Percentiles rank a stretch among this genome's conserved stretches.
These are phyloP conservation scores for Neurospora intermedia DNA, from an alignment of 495 filamentous ascomycete genomes.

Conservation along the genomic window DNA sequence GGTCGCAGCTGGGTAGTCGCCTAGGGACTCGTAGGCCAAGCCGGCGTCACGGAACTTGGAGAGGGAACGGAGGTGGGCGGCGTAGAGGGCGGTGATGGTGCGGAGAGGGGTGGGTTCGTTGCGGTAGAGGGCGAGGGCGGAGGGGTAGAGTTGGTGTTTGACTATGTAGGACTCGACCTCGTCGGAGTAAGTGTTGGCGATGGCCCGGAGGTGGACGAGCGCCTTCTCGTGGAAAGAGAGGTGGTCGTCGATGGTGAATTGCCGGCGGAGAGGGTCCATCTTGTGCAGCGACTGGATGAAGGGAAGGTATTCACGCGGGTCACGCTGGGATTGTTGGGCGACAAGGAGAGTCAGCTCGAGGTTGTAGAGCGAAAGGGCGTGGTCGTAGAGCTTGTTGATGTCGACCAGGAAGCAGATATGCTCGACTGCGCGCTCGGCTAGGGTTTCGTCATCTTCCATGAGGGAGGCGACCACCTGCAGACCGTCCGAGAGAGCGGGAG, in stretches of 20 bases:
- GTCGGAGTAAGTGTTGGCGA: slow-evolving; percentile 45
- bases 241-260: slow-evolving; percentile 82
- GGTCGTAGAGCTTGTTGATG: slow-evolving; percentile 84
- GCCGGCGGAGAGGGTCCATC: slow-evolving; percentile 52
- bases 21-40: slow-evolving; percentile 78
- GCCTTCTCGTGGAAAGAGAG: slow-evolving; percentile 69
- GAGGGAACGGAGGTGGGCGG: slow-evolving; percentile 58
- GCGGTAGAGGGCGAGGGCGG: slow-evolving; percentile 71
- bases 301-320: slow-evolving; percentile 90
- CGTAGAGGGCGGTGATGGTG: slow-evolving; percentile 63
- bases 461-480: slow-evolving; percentile 66
- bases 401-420: slow-evolving; percentile 96
- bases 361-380: slow-evolving; percentile 81
- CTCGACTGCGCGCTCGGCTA: slow-evolving; percentile 77
- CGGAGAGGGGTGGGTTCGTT: slow-evolving; percentile 52
- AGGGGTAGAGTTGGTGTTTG: slow-evolving; percentile 68
- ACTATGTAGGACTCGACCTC: slow-evolving; percentile 63
- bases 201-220: slow-evolving; percentile 56
- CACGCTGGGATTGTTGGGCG: slow-evolving; percentile 91
- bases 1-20: slow-evolving; percentile 57
- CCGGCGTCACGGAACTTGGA: slow-evolving; percentile 79
- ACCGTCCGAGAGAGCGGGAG: slow-evolving; percentile 81
- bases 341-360: slow-evolving; percentile 82
- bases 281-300: slow-evolving; percentile 81
- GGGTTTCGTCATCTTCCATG: slow-evolving; percentile 51